Evolutionary conservation across 176 grass and related monocot species (phyloP).

Genomic region (Eragrostis nindensis): DNA sequence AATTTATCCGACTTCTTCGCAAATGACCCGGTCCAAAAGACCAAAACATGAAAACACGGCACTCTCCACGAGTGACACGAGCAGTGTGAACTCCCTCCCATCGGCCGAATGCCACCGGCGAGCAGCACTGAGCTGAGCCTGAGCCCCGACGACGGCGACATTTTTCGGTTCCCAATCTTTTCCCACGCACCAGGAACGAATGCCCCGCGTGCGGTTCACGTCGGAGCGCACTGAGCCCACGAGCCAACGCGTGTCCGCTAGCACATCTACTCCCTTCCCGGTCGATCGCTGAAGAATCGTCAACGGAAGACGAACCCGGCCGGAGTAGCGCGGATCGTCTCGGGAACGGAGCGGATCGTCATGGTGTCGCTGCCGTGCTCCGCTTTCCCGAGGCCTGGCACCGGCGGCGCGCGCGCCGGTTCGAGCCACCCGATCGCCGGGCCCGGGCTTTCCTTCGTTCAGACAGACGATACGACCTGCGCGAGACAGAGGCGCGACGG

Average conservation of each 20-base stretch:
- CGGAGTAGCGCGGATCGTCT: background rate
- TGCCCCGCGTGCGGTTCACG: too few species aligned
- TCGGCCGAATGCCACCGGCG: background rate
- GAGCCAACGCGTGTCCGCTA: too few species aligned
- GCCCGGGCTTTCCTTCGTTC: too few species aligned
- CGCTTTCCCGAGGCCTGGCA: slow-evolving; percentile 12
- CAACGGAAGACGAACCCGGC: background rate
- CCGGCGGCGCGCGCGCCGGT: background rate
- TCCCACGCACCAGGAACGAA: background rate
- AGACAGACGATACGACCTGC: too few species aligned
- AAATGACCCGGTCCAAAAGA: too few species aligned
- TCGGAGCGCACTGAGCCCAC: too few species aligned
- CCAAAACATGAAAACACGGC: too few species aligned
- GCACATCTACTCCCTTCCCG: too few species aligned
- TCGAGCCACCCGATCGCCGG: background rate
- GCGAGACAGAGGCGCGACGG: too few species aligned
- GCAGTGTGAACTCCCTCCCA: background rate
- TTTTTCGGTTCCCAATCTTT: background rate
- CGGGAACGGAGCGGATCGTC: background rate
- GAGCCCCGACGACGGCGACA: background rate
- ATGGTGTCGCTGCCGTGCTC: background rate
- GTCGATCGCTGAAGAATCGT: background rate
- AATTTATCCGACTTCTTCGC: too few species aligned
- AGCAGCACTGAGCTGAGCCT: too few species aligned
- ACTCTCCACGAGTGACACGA: background rate